phyloP scores from a whole-genome alignment of 1,284 basidiomycete species.

The Anthracocystis walkeri region DNA sequence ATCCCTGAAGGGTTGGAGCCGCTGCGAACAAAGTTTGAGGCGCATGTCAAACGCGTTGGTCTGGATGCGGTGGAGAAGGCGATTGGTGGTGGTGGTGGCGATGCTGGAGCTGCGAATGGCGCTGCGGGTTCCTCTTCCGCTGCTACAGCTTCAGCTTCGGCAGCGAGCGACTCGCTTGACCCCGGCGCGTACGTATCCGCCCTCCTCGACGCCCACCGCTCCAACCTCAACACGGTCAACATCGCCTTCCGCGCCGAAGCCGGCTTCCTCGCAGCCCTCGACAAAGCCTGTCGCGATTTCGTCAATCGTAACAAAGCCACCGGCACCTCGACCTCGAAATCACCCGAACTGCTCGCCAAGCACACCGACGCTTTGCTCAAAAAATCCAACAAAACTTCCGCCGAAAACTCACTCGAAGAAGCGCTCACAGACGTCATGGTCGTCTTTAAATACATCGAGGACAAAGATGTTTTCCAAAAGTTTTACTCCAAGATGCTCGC shows the following conservation, averaged over 20 bases:
- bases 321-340: slow-evolving; percentile 73
- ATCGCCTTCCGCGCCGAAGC: slow-evolving; percentile 93
- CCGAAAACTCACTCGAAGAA: slow-evolving; percentile 89
- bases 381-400: slow-evolving; percentile 92
- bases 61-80: slow-evolving; percentile 85
- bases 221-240: slow-evolving; percentile 90
- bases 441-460: slow-evolving; percentile 98
- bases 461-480: slow-evolving; percentile 99
- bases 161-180: slow-evolving; percentile 72
- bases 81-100: slow-evolving; percentile 71
- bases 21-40: slow-evolving; percentile 90
- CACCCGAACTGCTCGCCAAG: slow-evolving; percentile 93
- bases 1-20: slow-evolving; percentile 92
- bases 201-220: slow-evolving; percentile 87
- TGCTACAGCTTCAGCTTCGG: slow-evolving; percentile 58
- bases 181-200: slow-evolving; percentile 96
- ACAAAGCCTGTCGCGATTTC: slow-evolving; percentile 92
- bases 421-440: slow-evolving; percentile 94
- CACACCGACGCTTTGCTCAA: slow-evolving; percentile 90
- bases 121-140: slow-evolving; percentile 28
- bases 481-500: slow-evolving; percentile 98
- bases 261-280: slow-evolving; percentile 92
- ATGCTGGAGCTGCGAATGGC: slow-evolving; percentile 68
- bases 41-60: slow-evolving; percentile 91
- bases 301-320: slow-evolving; percentile 91